Percentiles rank a stretch among this genome's conserved stretches.
phyloP scores from a whole-genome alignment of 148 eudicot genomes.

The Arbutus unedo region DNA sequence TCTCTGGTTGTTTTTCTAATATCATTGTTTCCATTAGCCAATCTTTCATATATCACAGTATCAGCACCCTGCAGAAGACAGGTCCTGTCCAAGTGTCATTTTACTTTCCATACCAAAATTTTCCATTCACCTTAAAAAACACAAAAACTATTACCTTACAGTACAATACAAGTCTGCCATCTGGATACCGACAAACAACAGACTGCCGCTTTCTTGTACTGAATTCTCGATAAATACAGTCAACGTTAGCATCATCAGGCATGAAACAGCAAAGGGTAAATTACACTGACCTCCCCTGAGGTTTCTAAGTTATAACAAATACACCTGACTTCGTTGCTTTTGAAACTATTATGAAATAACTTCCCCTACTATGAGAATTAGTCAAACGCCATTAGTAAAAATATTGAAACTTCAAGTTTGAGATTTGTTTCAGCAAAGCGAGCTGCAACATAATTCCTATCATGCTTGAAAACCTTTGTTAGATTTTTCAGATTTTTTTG shows the following conservation, averaged over 20 bases:
- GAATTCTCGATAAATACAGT: slow-evolving; percentile 24
- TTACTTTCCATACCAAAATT: neutral
- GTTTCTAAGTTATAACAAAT: no score
- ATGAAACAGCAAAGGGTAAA: neutral
- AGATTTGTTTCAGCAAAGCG: no score
- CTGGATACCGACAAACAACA: slow-evolving; percentile 87
- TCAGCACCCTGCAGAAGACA: slow-evolving; percentile 83
- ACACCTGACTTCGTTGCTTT: no score
- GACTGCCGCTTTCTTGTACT: slow-evolving; percentile 98
- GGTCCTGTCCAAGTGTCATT: slow-evolving; percentile 11
- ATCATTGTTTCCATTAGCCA: slow-evolving; percentile 59
- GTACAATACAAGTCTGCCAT: slow-evolving; percentile 94
- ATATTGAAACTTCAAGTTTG: no score
- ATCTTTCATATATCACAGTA: slow-evolving; percentile 88
- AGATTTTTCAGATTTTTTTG: no score
- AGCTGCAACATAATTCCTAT: no score
- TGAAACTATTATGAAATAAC: no score
- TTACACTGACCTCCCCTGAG: no score
- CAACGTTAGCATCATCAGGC: slow-evolving; percentile 15
- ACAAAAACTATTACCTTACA: slow-evolving; percentile 62
- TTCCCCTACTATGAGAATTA: no score
- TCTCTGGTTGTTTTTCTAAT: slow-evolving; percentile 62
- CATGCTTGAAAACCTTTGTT: no score
- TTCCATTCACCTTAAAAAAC: slow-evolving; percentile 6
- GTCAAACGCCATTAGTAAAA: no score